Conservation (phyloP, 306 rosid species). For the Medicago truncatula region DNA sequence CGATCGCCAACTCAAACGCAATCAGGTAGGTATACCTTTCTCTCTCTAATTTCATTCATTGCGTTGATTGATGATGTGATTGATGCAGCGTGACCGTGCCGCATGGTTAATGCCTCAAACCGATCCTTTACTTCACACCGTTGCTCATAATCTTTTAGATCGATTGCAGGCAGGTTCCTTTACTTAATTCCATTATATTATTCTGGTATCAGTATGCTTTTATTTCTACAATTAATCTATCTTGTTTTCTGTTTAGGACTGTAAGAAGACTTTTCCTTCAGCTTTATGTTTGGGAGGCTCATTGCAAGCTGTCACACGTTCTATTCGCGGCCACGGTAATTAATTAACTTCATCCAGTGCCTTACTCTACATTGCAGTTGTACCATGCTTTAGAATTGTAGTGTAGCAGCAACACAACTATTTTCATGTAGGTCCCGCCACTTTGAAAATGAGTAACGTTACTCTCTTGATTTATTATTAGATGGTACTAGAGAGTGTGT, state of each 20-base stretch:
- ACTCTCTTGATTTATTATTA: too few species aligned
- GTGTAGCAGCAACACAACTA: background rate
- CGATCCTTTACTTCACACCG: constrained; percentile 74
- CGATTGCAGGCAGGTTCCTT: constrained; percentile 77
- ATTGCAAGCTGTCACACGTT: constrained; percentile 65
- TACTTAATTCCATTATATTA: too few species aligned
- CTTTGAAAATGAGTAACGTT: background rate
- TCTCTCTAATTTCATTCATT: background rate
- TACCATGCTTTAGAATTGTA: background rate
- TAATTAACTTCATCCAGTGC: background rate
- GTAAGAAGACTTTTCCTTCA: constrained; percentile 80
- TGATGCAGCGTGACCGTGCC: constrained; percentile 81
- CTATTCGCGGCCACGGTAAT: constrained; percentile 36
- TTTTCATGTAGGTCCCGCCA: background rate
- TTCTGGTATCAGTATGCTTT: too few species aligned
- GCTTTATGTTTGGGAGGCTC: constrained; percentile 94
- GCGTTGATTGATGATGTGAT: background rate
- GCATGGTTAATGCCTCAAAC: constrained; percentile 81
- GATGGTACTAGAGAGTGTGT: too few species aligned
- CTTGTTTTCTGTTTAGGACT: constrained; percentile 56
- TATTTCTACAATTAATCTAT: too few species aligned
- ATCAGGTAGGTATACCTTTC: constrained; percentile 52
- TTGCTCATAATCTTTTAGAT: constrained; percentile 78
- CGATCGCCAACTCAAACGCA: constrained; percentile 79
- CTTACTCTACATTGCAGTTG: background rate